Evolutionary conservation across 2,329 filamentous ascomycete genomes (phyloP), one percentile per base, ranked within the genome.

Genomic region (Alternaria conjuncta): DNA sequence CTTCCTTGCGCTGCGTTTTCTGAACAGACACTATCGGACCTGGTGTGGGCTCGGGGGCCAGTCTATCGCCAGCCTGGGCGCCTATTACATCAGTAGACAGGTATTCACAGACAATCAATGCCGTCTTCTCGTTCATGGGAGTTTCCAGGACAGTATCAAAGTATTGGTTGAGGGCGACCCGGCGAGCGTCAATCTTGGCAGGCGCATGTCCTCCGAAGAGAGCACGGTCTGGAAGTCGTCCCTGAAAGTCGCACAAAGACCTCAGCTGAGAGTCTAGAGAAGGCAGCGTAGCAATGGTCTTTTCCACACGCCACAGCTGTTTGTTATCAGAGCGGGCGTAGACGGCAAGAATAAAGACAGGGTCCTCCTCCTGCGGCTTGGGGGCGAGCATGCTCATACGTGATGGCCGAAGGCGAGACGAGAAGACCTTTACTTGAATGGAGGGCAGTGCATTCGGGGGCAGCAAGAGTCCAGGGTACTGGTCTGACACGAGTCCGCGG

Each of bases 301-400:
- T 99, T 81, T 99, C 96, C 7, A 97, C 89, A 28, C 95, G 89
- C 95, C 96, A 98, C 11, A 99, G 84, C 78, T 98, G 95, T 59
- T 86, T 87, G 4, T 87, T 84, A 65, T 93, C 89, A 0, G 89
- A 90, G 58, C 94, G 89, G 10, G 92, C 92, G 72, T 93, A 91
- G 36, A 99, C 84, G 18, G 94, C 94, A 57, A 99, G 84, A 0
- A 94, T 97, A 74, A 98, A 97, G 0, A 98, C 95, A 0, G 94
- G 93, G 71, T 97, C 94, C 75, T 97, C 95, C 61, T 97, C 94
- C 20, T 92, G 84, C 65, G 92, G 90, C 55, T 89, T 95, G 11
- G 94, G 84, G 2, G 90, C 92, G 73, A 97, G 84, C 70, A 96
- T 87, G 77, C 94, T 97, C 41, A 93, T 89, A 67, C 95, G 86